These are phyloP conservation scores for Hypoxylon cercidicola DNA, from an alignment of 495 filamentous ascomycete species.

Conservation along the genomic window DNA sequence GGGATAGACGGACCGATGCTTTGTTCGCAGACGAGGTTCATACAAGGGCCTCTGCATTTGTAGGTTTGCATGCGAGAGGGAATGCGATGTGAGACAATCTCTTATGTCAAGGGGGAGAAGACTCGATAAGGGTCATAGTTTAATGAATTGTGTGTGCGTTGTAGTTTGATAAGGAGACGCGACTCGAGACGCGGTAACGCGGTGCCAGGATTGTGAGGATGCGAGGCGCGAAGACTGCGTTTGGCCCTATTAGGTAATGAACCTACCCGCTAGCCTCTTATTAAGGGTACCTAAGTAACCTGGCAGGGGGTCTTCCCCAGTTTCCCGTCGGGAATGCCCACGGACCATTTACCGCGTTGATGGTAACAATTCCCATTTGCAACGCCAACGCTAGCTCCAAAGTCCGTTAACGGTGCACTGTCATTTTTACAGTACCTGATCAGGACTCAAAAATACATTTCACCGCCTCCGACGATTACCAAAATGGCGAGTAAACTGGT, in stretches of 20 bases:
- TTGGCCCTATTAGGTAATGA: background rate
- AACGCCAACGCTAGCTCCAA: background rate
- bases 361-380: slow-evolving; percentile 1
- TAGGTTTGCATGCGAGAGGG: background rate
- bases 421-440: too few relatives aligned
- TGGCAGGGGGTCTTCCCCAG: too few relatives aligned
- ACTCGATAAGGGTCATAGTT: background rate
- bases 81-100: slow-evolving; percentile 17
- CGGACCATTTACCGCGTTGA: background rate
- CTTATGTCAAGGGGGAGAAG: slow-evolving; percentile 9
- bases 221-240: background rate
- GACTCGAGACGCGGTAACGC: slow-evolving; percentile 30
- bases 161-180: slow-evolving; percentile 13
- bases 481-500: too few relatives aligned
- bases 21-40: background rate
- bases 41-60: too few relatives aligned
- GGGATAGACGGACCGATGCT: background rate
- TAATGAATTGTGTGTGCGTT: background rate
- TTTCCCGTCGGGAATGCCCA: background rate
- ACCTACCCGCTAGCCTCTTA: background rate
- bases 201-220: background rate
- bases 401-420: background rate
- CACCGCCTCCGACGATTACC: too few relatives aligned
- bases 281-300: background rate
- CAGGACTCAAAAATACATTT: too few relatives aligned